Conservation (phyloP, 306 rosid genomes). For the Sophora flavescens region DNA sequence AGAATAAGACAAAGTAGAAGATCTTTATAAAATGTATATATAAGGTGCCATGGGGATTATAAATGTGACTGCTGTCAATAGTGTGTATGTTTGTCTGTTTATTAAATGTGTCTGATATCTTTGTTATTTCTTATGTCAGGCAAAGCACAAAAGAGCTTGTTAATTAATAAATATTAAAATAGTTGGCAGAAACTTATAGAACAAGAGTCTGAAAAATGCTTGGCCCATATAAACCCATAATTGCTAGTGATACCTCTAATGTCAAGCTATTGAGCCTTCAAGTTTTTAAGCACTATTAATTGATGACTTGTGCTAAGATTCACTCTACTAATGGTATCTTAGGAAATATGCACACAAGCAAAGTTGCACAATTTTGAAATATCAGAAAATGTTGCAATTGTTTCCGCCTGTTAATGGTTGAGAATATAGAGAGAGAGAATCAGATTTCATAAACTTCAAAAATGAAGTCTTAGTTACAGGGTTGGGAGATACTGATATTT, state of each 20-base stretch:
- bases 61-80: not conserved
- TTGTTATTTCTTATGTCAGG: slow-evolving; percentile 20
- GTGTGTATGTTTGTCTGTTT: not conserved
- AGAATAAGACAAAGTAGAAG: not conserved
- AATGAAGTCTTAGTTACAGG: no score
- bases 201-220: not conserved
- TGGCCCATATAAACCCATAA: slow-evolving; percentile 11
- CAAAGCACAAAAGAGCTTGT: not conserved
- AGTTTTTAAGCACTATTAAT: not conserved
- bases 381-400: no score
- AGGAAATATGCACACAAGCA: not conserved
- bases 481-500: no score
- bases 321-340: slow-evolving; percentile 13
- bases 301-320: slow-evolving; percentile 4
- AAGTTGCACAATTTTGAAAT: slow-evolving; percentile 18
- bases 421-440: no score
- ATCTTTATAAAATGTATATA: not conserved
- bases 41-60: not conserved
- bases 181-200: not conserved
- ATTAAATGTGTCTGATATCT: not conserved
- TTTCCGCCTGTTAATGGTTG: no score
- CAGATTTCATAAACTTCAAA: no score
- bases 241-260: slow-evolving; percentile 2
- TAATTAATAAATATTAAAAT: not conserved
- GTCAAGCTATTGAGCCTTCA: not conserved